These are phyloP conservation scores for Basipetospora chlamydospora DNA, from an alignment of 2,329 filamentous ascomycete species.

Conservation along the genomic window DNA sequence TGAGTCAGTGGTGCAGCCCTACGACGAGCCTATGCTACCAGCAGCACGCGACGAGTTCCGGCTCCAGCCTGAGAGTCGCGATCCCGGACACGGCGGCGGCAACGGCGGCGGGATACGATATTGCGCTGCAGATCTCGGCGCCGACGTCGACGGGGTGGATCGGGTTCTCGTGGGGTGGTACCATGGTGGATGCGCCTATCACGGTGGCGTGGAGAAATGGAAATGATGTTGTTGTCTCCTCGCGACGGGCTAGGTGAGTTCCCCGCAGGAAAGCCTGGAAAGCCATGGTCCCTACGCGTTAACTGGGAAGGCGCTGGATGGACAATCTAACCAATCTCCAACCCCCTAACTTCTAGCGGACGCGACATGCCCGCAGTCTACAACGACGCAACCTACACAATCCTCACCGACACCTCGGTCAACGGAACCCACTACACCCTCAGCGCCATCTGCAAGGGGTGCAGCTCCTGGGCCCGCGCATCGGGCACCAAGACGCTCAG, in stretches of 20 bases:
- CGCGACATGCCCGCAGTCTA: slow-evolving; percentile 20
- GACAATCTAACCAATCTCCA: not conserved
- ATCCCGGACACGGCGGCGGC: slow-evolving; percentile 8
- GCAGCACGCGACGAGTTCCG: not conserved
- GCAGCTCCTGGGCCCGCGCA: slow-evolving; percentile 18
- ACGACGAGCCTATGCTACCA: slow-evolving; percentile 6
- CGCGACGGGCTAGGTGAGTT: slow-evolving; percentile 7
- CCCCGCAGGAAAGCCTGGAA: not conserved
- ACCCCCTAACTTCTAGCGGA: slow-evolving; percentile 9
- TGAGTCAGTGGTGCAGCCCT: slow-evolving; percentile 4
- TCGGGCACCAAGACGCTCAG: slow-evolving; percentile 1
- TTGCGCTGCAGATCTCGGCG: slow-evolving; percentile 11
- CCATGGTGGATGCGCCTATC: slow-evolving; percentile 10
- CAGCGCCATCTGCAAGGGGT: slow-evolving; percentile 22
- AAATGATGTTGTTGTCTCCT: slow-evolving; percentile 3
- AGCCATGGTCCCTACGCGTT: too few relatives aligned
- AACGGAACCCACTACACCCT: slow-evolving; percentile 27
- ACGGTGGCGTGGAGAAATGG: slow-evolving; percentile 9
- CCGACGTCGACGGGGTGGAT: slow-evolving; percentile 9
- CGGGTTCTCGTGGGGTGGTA: slow-evolving; percentile 11
- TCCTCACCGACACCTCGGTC: slow-evolving; percentile 18
- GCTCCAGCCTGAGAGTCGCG: slow-evolving; percentile 8
- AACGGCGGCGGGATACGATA: slow-evolving; percentile 7
- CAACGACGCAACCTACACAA: slow-evolving; percentile 17
- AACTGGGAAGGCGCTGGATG: too few relatives aligned